Base-by-base conservation (phyloP, 257 asterid species). In the Prunella vulgaris region DNA sequence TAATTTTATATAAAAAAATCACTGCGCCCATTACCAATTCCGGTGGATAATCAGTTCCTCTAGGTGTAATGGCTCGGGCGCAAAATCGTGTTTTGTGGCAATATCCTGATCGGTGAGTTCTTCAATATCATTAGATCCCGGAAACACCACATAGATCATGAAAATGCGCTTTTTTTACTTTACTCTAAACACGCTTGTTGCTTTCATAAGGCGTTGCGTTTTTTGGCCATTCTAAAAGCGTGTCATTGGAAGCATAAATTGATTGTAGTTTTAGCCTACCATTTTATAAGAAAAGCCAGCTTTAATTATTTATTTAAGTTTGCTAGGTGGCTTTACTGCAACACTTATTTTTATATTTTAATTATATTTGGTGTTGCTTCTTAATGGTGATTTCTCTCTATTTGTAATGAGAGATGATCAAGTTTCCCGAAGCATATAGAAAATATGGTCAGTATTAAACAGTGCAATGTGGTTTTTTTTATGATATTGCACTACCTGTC, bases 21-120 rank as follows among this genome's bases (percentile, higher is more conserved):
- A 15, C 4, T 27, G 94, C 96, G 89, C 65, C 93, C 95, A 72
- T 86, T 90, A 90, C 96, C 96, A 87, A 90, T 90, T 90, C 95
- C 72, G 73, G 88, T 72, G 93, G 95, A 84, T 66, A 10, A 25
- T 35, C 44, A 1, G 79, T 90, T 82, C 86, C 90, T 80, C 85
- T 48, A 22, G 92, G 70, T 32, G 65, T 90, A 90, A 90, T 90
- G 97, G 95, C 97, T 78, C 64, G 88, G 95, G 60, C 85, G 95
- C 97, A 0, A 90, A n/a, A n/a, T n/a, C 5, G 88, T 12, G 2
- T 9, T 13, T 28, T 84, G 90, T 83, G 92, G 85, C 84, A 53
- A 53, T 81, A 88, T 90, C 97, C 97, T 90, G 93, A 83, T 88
- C 61, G 33, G 46, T 86, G 91, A 76, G 70, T 46, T 28, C 2